Evolutionary conservation across 106 monocot species (phyloP).

Genomic region (Dioscorea dumetorum): DNA sequence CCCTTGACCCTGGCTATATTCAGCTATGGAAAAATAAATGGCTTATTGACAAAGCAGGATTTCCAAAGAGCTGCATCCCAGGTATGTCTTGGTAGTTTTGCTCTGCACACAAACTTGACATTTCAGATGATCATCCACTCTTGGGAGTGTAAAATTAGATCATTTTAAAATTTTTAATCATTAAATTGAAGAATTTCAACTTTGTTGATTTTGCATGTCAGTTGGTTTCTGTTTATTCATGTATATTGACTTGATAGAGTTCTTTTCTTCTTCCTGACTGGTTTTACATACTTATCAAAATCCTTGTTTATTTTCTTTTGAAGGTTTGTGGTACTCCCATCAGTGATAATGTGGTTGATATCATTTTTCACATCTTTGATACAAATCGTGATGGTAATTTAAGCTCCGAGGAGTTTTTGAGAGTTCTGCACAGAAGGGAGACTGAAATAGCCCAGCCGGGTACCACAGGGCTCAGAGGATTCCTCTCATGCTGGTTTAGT

Average conservation of each 20-base stretch:
- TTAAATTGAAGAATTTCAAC: too few species aligned
- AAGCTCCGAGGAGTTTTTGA: constrained; percentile 69
- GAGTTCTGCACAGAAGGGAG: constrained; percentile 60
- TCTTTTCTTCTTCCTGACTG: too few species aligned
- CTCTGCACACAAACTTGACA: too few species aligned
- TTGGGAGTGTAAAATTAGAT: too few species aligned
- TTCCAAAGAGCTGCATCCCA: constrained; percentile 78
- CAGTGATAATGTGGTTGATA: constrained; percentile 69
- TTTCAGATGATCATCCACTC: too few species aligned
- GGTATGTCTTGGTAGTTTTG: constrained; percentile 24
- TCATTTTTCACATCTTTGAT: constrained; percentile 88
- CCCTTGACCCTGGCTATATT: constrained; percentile 68
- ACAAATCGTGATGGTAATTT: constrained; percentile 61
- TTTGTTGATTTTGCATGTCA: too few species aligned
- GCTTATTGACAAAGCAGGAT: constrained; percentile 75
- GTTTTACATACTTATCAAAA: too few species aligned
- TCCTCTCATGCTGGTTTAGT: constrained; percentile 43
- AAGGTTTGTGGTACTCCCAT: constrained; percentile 70
- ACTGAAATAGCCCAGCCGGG: constrained; percentile 54
- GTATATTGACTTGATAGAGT: too few species aligned
- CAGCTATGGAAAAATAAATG: constrained; percentile 76
- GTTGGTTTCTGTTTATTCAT: too few species aligned
- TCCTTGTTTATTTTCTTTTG: neutral
- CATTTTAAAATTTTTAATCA: too few species aligned
- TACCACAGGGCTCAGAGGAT: constrained; percentile 22